Conservation (phyloP, 805 yeast species). For the Suhomyces sp. region DNA sequence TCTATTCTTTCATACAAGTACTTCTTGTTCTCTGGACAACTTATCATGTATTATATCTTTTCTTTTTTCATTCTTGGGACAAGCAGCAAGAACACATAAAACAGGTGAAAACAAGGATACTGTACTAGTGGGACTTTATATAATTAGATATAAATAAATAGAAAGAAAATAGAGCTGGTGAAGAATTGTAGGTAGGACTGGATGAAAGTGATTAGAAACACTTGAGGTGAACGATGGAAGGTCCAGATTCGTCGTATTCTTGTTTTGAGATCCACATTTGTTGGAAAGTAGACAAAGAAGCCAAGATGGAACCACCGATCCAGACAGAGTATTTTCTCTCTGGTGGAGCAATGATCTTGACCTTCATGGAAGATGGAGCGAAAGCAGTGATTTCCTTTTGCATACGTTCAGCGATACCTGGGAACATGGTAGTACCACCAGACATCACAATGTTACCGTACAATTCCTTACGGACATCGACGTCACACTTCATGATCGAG, state of each 20-base stretch:
- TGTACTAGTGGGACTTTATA: slow-evolving; percentile 3
- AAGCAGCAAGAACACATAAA: slow-evolving; percentile 1
- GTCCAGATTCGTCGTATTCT: slow-evolving; percentile 99
- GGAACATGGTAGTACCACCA: slow-evolving; percentile 99
- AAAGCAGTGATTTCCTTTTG: slow-evolving; percentile 99
- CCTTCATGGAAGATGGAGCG: slow-evolving; percentile 99
- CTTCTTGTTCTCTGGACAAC: slow-evolving; percentile 3
- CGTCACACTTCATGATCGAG: slow-evolving; percentile 97
- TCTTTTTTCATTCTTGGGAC: not conserved
- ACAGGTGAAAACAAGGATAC: slow-evolving; percentile 5
- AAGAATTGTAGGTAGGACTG: slow-evolving; percentile 5
- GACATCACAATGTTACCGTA: slow-evolving; percentile 99
- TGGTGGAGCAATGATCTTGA: slow-evolving; percentile 98
- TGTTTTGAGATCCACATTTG: slow-evolving; percentile 99
- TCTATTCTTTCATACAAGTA: not conserved
- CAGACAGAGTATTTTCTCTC: slow-evolving; percentile 99
- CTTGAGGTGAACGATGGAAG: slow-evolving; percentile 96
- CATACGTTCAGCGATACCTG: slow-evolving; percentile 99
- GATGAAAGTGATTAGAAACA: slow-evolving; percentile 64
- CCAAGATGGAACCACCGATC: slow-evolving; percentile 99
- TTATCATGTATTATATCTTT: slow-evolving; percentile 5
- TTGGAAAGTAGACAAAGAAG: slow-evolving; percentile 98
- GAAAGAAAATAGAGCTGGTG: slow-evolving; percentile 6
- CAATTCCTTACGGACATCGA: slow-evolving; percentile 97
- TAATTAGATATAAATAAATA: slow-evolving; percentile 4